Evolutionary conservation across 495 filamentous ascomycete species (phyloP).

Genomic region (Choiromyces venosus): DNA sequence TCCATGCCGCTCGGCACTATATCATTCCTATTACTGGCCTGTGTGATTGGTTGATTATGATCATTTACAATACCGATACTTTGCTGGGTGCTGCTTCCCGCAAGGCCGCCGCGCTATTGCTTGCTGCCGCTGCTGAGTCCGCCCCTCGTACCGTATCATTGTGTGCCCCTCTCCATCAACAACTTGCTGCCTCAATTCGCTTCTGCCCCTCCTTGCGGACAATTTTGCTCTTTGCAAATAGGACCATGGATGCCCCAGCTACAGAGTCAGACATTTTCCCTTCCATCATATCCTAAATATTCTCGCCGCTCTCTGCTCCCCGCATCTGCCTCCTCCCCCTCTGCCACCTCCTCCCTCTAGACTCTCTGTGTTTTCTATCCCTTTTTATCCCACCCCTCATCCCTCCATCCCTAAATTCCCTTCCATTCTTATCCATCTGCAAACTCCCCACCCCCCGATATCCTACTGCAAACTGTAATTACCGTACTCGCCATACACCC

Average conservation of each 20-base stretch:
- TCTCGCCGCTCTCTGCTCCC: constrained; percentile 17
- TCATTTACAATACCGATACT: neutral
- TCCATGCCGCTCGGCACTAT: neutral
- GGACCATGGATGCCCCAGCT: constrained; percentile 15
- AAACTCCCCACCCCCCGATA: neutral
- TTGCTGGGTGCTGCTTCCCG: constrained; percentile 1
- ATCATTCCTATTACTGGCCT: neutral
- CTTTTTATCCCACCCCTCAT: constrained; percentile 4
- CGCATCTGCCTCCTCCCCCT: constrained; percentile 16
- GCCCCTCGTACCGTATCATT: neutral
- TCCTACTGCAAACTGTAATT: neutral
- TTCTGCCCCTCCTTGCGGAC: constrained; percentile 8
- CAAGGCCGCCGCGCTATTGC: neutral
- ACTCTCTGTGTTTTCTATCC: neutral
- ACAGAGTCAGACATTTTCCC: constrained; percentile 11
- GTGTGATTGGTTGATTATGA: neutral
- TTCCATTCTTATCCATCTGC: constrained; percentile 2
- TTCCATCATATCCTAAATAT: constrained; percentile 14
- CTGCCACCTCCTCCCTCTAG: constrained; percentile 17
- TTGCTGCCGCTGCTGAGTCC: neutral
- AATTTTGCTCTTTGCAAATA: constrained; percentile 6
- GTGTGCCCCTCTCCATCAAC: neutral
- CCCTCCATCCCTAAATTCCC: constrained; percentile 5
- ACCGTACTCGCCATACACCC: constrained; percentile 6
- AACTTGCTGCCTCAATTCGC: neutral